Percentiles rank a stretch among this genome's conserved stretches.
Evolutionary conservation across 352 stramenopile genomes (phyloP).

Genomic region (Pythium utonaiense): DNA sequence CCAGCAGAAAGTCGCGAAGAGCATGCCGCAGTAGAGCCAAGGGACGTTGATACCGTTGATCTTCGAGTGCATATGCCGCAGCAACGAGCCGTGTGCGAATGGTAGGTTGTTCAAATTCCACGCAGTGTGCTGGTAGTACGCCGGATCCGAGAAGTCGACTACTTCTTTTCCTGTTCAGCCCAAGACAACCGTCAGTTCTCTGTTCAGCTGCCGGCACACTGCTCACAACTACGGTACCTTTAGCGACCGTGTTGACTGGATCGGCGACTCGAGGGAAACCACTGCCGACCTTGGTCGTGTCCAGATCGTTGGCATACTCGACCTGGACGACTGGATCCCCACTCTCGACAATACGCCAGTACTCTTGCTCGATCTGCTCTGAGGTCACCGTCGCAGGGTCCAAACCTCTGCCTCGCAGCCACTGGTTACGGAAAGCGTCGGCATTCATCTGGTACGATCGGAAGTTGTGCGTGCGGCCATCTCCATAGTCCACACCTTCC

Average conservation of each 20-base stretch:
- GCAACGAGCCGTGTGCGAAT: conserved; percentile 86
- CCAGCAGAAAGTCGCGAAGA: conserved; percentile 98
- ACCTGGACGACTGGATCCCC: conserved; percentile 49
- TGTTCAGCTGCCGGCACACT: no score
- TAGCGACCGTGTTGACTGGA: conserved; percentile 23
- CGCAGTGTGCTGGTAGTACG: conserved; percentile 77
- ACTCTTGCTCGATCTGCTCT: conserved; percentile 81
- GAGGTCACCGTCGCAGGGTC: conserved; percentile 43
- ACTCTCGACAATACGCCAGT: conserved; percentile 85
- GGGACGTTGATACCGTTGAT: conserved; percentile 98
- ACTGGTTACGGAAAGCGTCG: conserved; percentile 49
- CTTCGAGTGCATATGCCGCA: conserved; percentile 91
- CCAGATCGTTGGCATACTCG: conserved; percentile 90
- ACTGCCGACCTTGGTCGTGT: conserved; percentile 75
- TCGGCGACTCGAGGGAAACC: conserved; percentile 57
- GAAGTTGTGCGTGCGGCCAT: conserved; percentile 61
- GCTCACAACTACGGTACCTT: neutral
- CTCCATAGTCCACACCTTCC: conserved; percentile 63
- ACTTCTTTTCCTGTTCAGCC: conserved; percentile 30
- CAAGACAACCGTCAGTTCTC: no score
- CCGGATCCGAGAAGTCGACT: conserved; percentile 48
- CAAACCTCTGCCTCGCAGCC: conserved; percentile 39
- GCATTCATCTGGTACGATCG: conserved; percentile 61
- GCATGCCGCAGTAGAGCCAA: conserved; percentile 98
- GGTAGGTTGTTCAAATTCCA: conserved; percentile 99